These are phyloP conservation scores for Binderoboletus segoi DNA, from an alignment of 1,284 basidiomycete species.

Conservation along the genomic window DNA sequence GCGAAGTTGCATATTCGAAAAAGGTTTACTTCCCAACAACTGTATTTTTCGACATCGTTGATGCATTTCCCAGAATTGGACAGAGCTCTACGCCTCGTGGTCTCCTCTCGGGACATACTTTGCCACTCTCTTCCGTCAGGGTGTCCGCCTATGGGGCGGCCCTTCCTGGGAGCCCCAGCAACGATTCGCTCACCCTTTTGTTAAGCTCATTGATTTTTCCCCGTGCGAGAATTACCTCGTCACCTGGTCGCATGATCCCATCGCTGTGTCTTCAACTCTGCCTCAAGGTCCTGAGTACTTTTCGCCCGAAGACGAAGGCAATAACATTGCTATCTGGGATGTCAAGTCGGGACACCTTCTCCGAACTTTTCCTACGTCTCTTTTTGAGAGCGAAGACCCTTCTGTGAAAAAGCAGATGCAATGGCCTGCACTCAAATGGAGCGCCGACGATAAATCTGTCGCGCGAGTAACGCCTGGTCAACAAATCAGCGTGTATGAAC, in stretches of 20 bases:
- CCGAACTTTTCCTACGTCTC: constrained; percentile 85
- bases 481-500: constrained; percentile 96
- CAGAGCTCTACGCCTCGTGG: constrained; percentile 97
- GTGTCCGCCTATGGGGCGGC: constrained; percentile 96
- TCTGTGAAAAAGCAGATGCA: constrained; percentile 78
- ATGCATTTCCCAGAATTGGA: constrained; percentile 73
- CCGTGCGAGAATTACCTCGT: constrained; percentile 97
- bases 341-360: constrained; percentile 91
- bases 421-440: constrained; percentile 99
- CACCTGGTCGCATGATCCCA: constrained; percentile 97
- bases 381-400: constrained; percentile 57
- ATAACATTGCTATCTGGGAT: constrained; percentile 98
- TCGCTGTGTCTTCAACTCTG: constrained; percentile 83
- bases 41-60: not conserved
- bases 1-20: constrained; percentile 79
- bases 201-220: constrained; percentile 97
- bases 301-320: constrained; percentile 94
- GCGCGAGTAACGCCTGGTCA: constrained; percentile 87
- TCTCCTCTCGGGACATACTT: constrained; percentile 95
- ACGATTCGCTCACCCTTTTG: constrained; percentile 94
- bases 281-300: constrained; percentile 85
- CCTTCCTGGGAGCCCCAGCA: constrained; percentile 83
- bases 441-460: constrained; percentile 91
- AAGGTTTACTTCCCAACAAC: constrained; percentile 49
- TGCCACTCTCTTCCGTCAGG: constrained; percentile 93